These are phyloP conservation scores for Smittium culicis DNA, from an alignment of 371 early-diverging fungal species.

Conservation along the genomic window DNA sequence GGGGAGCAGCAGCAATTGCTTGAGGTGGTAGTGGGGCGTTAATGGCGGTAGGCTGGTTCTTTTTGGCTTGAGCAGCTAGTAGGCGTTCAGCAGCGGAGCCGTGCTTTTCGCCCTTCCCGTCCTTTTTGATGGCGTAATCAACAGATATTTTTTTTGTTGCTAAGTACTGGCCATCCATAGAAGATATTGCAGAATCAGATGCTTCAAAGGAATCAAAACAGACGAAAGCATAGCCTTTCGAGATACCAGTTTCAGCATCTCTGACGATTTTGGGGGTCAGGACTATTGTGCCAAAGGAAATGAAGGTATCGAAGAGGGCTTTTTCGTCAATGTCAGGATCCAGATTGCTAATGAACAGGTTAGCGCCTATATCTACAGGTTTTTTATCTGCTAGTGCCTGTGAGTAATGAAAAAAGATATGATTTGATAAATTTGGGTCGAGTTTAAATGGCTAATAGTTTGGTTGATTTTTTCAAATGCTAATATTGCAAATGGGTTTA, in stretches of 20 bases:
- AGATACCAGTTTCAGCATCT: conserved; percentile 72
- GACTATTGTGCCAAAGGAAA: conserved; percentile 80
- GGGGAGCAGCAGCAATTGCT: too few relatives aligned
- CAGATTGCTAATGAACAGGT: conserved; percentile 90
- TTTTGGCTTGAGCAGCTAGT: conserved; percentile 80
- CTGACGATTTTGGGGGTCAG: conserved; percentile 79
- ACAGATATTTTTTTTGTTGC: conserved; percentile 84
- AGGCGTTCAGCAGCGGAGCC: conserved; percentile 93
- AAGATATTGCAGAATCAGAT: conserved; percentile 89
- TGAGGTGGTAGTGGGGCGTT: background rate
- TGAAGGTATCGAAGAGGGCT: conserved; percentile 88
- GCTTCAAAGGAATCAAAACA: conserved; percentile 88
- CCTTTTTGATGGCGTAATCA: conserved; percentile 92
- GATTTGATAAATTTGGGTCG: too few relatives aligned
- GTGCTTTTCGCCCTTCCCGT: conserved; percentile 94
- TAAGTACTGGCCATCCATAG: conserved; percentile 94
- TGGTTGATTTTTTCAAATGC: too few relatives aligned
- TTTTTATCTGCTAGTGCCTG: conserved; percentile 45
- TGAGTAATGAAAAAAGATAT: background rate
- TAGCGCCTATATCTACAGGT: conserved; percentile 89
- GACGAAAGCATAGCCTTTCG: conserved; percentile 91
- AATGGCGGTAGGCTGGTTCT: conserved; percentile 21
- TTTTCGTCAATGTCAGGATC: conserved; percentile 90
- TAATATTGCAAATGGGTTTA: background rate
- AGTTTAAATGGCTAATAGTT: too few relatives aligned